Evolutionary conservation across 306 rosid genomes (phyloP).

Genomic region (Mucuna pruriens): DNA sequence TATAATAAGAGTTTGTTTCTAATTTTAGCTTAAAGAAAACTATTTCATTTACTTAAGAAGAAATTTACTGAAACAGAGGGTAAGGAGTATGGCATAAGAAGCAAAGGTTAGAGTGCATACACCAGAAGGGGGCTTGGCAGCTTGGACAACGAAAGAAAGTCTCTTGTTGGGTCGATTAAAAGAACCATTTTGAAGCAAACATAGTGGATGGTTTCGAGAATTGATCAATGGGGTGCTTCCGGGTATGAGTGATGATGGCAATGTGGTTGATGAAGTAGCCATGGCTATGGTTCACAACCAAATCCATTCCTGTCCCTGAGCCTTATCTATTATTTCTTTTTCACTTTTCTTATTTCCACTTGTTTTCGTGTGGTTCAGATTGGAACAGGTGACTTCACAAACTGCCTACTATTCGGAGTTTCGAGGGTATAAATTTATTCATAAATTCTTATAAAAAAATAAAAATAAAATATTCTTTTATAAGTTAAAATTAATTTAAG

Average conservation of each 20-base stretch:
- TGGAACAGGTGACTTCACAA: background rate
- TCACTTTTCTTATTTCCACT: background rate
- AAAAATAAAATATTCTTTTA: too few species aligned
- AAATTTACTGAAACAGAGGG: too few species aligned
- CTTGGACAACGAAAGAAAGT: conserved; percentile 56
- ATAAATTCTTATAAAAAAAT: too few species aligned
- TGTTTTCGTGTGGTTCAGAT: conserved; percentile 38
- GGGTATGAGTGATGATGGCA: conserved; percentile 55
- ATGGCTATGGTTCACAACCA: conserved; percentile 34
- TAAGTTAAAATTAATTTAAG: too few species aligned
- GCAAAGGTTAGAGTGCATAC: conserved; percentile 47
- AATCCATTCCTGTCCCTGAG: background rate
- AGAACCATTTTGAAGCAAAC: conserved; percentile 37
- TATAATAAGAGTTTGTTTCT: too few species aligned
- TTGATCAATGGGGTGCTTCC: conserved; percentile 32
- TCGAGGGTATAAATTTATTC: too few species aligned
- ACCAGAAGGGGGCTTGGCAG: conserved; percentile 80
- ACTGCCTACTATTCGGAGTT: too few species aligned
- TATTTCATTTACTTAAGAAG: too few species aligned
- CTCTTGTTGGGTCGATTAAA: conserved; percentile 27
- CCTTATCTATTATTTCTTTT: conserved; percentile 41
- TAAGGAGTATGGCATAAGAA: background rate
- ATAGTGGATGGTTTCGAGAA: conserved; percentile 33
- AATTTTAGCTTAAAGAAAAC: too few species aligned
- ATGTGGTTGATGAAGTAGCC: conserved; percentile 62